A percentile compares a stretch with the other conserved stretches of the same genome.
Conservation (phyloP, 768 basidiomycete genomes). For the Mycena leptocephala region DNA sequence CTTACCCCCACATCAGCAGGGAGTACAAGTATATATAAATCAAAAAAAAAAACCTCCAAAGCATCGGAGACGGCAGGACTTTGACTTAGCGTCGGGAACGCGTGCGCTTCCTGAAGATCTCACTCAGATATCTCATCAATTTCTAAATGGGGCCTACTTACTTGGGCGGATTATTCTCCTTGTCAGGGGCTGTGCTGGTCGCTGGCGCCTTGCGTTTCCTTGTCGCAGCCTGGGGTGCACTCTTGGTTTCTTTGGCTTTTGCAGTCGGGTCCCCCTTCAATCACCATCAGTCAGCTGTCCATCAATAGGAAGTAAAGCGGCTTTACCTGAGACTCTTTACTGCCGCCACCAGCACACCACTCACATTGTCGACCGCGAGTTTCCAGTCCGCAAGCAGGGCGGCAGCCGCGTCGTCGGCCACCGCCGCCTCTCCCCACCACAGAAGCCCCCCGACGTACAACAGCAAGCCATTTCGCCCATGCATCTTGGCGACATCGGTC, state of each 20-base stretch:
- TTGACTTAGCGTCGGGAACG: too few species aligned
- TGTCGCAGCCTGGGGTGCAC: not conserved
- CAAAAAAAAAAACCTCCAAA: too few species aligned
- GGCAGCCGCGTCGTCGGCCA: not conserved
- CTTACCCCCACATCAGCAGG: too few species aligned
- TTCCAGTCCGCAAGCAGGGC: not conserved
- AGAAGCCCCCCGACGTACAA: not conserved
- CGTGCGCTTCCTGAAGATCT: too few species aligned
- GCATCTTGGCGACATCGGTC: not conserved
- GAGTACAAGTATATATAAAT: too few species aligned
- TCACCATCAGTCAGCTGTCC: too few species aligned
- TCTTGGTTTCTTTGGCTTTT: not conserved
- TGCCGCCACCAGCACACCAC: not conserved
- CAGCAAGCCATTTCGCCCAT: not conserved
- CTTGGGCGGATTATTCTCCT: not conserved
- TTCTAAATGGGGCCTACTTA: not conserved
- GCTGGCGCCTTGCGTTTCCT: too few species aligned
- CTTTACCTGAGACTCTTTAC: too few species aligned
- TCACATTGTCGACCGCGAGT: not conserved
- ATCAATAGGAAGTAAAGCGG: too few species aligned
- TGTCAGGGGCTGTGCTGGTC: not conserved
- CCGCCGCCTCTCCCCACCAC: slow-evolving; percentile 15
- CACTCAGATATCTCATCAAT: not conserved
- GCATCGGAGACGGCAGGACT: too few species aligned
- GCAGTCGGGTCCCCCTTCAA: too few species aligned